phyloP scores from a whole-genome alignment of 2,329 filamentous ascomycete genomes.

The Diaporthe sp. region DNA sequence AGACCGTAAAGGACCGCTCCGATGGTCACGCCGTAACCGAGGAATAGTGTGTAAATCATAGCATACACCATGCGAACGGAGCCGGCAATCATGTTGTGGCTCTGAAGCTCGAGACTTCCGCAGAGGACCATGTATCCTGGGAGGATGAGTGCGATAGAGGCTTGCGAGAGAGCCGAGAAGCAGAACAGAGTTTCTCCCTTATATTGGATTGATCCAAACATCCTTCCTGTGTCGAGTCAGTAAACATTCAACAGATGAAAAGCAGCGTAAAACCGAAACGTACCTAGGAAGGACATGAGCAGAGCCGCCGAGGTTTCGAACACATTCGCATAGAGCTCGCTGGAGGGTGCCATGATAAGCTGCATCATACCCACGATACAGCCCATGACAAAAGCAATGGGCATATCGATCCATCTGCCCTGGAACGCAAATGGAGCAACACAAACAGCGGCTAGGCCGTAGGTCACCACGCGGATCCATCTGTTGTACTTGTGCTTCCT shows the following conservation, averaged over 20 bases:
- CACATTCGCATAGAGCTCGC: constrained; percentile 70
- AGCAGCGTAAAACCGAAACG: constrained; percentile 62
- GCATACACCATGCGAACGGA: constrained; percentile 82
- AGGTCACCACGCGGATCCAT: constrained; percentile 72
- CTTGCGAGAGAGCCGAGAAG: constrained; percentile 79
- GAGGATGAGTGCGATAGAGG: constrained; percentile 81
- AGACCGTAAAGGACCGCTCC: constrained; percentile 75
- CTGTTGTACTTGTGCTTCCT: constrained; percentile 62
- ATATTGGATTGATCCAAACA: constrained; percentile 73
- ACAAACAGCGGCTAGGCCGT: constrained; percentile 80
- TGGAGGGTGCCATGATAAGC: constrained; percentile 80
- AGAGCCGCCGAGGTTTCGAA: constrained; percentile 66
- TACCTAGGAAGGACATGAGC: constrained; percentile 78
- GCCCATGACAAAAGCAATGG: constrained; percentile 82
- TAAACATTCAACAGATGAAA: neutral
- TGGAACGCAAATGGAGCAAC: constrained; percentile 87
- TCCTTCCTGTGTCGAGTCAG: constrained; percentile 60
- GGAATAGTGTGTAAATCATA: constrained; percentile 80
- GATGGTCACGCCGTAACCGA: constrained; percentile 80
- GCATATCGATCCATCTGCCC: constrained; percentile 82
- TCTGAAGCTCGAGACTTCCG: constrained; percentile 75
- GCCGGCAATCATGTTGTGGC: constrained; percentile 77
- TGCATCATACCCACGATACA: constrained; percentile 81
- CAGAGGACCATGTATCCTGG: constrained; percentile 77
- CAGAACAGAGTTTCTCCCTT: constrained; percentile 71